Percentiles rank a stretch among this genome's conserved stretches.
Evolutionary conservation across 169 alveolate species (phyloP).

Genomic region (Neospora caninum): DNA sequence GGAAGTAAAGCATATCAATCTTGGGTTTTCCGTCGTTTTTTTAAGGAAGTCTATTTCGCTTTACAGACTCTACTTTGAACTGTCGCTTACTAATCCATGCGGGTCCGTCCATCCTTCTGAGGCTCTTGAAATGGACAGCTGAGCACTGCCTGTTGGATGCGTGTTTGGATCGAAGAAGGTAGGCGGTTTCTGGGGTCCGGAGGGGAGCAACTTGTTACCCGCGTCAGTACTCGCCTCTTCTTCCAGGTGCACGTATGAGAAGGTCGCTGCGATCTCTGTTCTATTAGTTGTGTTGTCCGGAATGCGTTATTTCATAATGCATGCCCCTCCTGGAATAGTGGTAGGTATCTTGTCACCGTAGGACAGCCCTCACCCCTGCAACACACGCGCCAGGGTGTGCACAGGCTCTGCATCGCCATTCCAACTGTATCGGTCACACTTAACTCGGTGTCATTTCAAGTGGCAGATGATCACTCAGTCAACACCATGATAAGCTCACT

Average conservation of each 20-base stretch:
- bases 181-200: too few species aligned
- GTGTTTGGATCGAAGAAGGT: background rate
- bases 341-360: background rate
- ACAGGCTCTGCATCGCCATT: background rate
- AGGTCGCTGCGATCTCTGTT: background rate
- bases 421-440: background rate
- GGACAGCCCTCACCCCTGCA: background rate
- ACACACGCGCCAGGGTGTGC: background rate
- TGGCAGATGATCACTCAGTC: background rate
- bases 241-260: background rate
- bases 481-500: background rate
- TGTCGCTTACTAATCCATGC: too few species aligned
- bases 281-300: background rate
- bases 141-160: background rate
- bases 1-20: too few species aligned
- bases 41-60: too few species aligned
- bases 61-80: too few species aligned
- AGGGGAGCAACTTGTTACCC: too few species aligned
- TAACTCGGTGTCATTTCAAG: background rate
- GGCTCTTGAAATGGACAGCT: background rate
- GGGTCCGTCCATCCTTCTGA: too few species aligned
- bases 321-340: background rate
- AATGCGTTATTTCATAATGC: background rate
- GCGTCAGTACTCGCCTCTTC: background rate
- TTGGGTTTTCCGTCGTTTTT: too few species aligned